Evolutionary conservation across 805 yeast genomes (phyloP), one percentile per base, ranked within the genome.

Genomic region (Hanseniaspora thailandica): DNA sequence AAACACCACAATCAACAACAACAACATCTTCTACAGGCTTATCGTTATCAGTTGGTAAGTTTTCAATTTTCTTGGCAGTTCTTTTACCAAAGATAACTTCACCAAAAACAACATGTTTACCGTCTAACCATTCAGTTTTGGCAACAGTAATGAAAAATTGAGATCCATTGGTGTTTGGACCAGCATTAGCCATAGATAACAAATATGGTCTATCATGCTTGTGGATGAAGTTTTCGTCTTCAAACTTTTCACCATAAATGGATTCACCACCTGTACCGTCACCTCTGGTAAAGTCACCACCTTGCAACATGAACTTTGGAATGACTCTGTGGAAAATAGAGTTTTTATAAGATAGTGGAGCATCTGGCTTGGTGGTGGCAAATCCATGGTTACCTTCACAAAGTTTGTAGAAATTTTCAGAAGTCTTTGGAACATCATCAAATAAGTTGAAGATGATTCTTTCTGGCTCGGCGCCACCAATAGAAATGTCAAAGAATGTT

Each of bases 261-360:
- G 90, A 83, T 71, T 82, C 84, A 71, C 98, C 98, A 71, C 98
- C 98, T 65, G 94, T 84, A 70, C 98, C 98, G 74, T 88, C 84
- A 72, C 86, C 87, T 73, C 77, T 75, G 70, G 93, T 84, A 80
- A 86, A 84, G 72, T 86, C 95, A 77, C 94, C 94, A 73, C 94
- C 97, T 78, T 93, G 97, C 70, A 93, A 78, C 98, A 90, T 90
- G 80, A 93, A 93, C 72, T 86, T 83, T 65, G 96, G 96, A 66
- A 88, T 88, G 60, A 89, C 95, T 76, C 96, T 84, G 86, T 89
- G 97, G 93, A 90, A 89, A 20, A 47, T 34, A n/a, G 94, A 83
- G 20, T 86, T 86, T 66, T 86, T 85, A 74, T 81, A 93, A 53
- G 73, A 69, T 57, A 86, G 71, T 5, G 86, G 85, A 58, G 76